Conservation (phyloP, 805 yeast genomes). For the Candida germanica region DNA sequence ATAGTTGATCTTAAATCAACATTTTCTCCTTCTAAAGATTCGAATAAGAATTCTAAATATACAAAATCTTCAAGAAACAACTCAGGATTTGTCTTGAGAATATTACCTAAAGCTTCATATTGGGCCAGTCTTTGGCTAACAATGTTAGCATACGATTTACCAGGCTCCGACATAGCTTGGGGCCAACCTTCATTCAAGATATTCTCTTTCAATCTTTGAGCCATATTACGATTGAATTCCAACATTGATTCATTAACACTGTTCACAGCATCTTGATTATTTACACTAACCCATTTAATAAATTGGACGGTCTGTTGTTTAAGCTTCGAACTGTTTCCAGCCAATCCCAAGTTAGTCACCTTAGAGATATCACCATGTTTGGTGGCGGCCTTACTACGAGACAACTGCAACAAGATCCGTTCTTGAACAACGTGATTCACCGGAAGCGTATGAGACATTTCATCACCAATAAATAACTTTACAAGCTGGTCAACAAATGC, state of each 20-base stretch:
- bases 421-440: constrained; percentile 54
- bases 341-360: constrained; percentile 59
- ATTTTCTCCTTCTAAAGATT: constrained; percentile 63
- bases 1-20: constrained; percentile 62
- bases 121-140: constrained; percentile 55
- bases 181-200: constrained; percentile 64
- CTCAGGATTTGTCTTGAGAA: constrained; percentile 47
- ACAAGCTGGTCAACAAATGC: constrained; percentile 44
- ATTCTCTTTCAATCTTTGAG: constrained; percentile 50
- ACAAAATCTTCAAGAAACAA: constrained; percentile 44
- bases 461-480: constrained; percentile 51
- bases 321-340: constrained; percentile 49
- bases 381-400: constrained; percentile 53
- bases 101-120: constrained; percentile 75
- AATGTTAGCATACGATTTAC: constrained; percentile 31
- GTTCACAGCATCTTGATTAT: constrained; percentile 11
- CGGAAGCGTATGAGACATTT: constrained; percentile 41
- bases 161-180: constrained; percentile 29
- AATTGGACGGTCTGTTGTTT: constrained; percentile 60
- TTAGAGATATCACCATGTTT: constrained; percentile 37
- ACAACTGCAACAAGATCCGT: constrained; percentile 47
- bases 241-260: constrained; percentile 14
- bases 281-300: constrained; percentile 54
- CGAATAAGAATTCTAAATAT: constrained; percentile 64
- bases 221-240: constrained; percentile 44